Percentiles rank a stretch among this genome's conserved stretches.
phyloP scores from a whole-genome alignment of 495 filamentous ascomycete species.

The Tuber umbilicatum region DNA sequence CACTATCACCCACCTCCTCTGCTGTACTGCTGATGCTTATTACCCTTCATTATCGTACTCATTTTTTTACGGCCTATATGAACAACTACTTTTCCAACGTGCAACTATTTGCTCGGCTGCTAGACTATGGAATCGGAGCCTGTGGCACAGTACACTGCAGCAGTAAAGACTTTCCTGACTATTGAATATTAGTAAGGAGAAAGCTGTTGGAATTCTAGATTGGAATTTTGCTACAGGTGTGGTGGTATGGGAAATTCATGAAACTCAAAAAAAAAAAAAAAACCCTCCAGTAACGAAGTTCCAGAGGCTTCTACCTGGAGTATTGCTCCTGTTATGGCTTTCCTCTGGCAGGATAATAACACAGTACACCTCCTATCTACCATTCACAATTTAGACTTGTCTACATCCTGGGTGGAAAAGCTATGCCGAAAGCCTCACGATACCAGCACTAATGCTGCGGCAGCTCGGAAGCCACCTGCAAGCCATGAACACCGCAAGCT shows the following conservation, averaged over 20 bases:
- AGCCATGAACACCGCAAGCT: background rate
- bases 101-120: conserved; percentile 2
- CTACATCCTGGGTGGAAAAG: background rate
- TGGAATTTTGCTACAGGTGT: background rate
- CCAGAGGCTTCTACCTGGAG: background rate
- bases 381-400: conserved; percentile 5
- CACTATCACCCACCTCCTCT: background rate
- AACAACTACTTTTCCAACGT: conserved; percentile 19
- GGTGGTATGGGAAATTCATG: background rate
- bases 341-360: conserved; percentile 13
- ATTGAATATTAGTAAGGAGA: conserved; percentile 9
- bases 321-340: background rate
- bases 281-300: background rate
- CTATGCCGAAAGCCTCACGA: background rate
- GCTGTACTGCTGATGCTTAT: conserved; percentile 7
- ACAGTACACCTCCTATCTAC: conserved; percentile 15
- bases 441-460: conserved; percentile 5
- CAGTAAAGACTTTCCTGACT: conserved; percentile 6
- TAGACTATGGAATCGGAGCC: background rate
- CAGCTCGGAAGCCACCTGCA: background rate
- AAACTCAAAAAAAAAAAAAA: background rate
- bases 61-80: conserved; percentile 1
- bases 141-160: conserved; percentile 10
- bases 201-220: background rate
- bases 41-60: background rate